Percentiles rank a stretch among this genome's conserved stretches.
Evolutionary conservation across 306 rosid genomes (phyloP).

Genomic region (Fagus sylvatica): DNA sequence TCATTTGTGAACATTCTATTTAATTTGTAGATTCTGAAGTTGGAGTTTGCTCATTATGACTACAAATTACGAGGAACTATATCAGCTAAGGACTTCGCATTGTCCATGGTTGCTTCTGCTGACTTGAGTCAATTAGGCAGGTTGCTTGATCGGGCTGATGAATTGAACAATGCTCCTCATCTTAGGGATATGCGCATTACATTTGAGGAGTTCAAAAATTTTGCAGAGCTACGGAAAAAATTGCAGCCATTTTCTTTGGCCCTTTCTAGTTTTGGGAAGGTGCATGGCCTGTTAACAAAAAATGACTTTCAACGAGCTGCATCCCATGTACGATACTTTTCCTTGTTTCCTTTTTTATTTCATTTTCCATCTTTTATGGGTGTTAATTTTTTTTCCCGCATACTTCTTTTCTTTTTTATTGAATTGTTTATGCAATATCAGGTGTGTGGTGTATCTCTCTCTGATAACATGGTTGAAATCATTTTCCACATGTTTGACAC

Average conservation of each 20-base stretch:
- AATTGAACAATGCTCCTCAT: slow-evolving; percentile 42
- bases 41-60: slow-evolving; percentile 93
- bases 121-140: slow-evolving; percentile 53
- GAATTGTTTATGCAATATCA: slow-evolving; percentile 31
- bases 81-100: slow-evolving; percentile 82
- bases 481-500: slow-evolving; percentile 76
- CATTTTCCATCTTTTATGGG: background rate
- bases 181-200: slow-evolving; percentile 58
- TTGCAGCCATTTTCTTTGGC: slow-evolving; percentile 78
- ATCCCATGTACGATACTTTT: slow-evolving; percentile 50
- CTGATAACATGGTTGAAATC: slow-evolving; percentile 60
- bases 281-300: slow-evolving; percentile 62
- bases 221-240: slow-evolving; percentile 69
- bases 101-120: slow-evolving; percentile 93
- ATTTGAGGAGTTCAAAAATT: slow-evolving; percentile 76
- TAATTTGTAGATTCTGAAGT: slow-evolving; percentile 56
- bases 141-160: slow-evolving; percentile 67
- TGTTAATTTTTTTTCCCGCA: no score
- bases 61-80: slow-evolving; percentile 63
- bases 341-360: slow-evolving; percentile 16
- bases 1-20: background rate
- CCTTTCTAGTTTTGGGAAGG: slow-evolving; percentile 79
- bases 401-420: background rate
- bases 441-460: slow-evolving; percentile 72
- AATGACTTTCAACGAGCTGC: slow-evolving; percentile 87